Evolutionary conservation across 129 eudicot species (phyloP).

Genomic region (Apium graveolens): DNA sequence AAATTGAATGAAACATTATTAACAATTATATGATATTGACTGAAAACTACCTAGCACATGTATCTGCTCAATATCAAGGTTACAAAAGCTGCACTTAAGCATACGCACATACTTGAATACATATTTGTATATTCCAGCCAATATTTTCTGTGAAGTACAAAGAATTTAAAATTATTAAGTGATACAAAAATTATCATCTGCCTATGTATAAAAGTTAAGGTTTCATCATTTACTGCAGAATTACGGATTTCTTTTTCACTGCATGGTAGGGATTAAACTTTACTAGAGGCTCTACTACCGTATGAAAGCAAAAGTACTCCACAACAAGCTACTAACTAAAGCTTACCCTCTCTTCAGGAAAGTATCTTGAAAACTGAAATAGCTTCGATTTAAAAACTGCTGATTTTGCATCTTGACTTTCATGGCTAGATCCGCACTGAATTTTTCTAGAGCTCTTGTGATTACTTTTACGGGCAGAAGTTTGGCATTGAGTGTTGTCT

Average conservation of each 20-base stretch:
- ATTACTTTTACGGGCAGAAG: conserved; percentile 23
- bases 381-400: conserved; percentile 41
- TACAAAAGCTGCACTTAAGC: background rate
- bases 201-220: background rate
- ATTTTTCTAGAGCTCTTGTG: conserved; percentile 32
- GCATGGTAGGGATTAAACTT: background rate
- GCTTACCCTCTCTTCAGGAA: conserved; percentile 76
- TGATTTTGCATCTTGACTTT: conserved; percentile 23
- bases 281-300: background rate
- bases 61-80: background rate
- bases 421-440: conserved; percentile 24
- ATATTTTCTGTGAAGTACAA: background rate
- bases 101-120: background rate
- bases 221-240: background rate
- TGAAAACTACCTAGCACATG: background rate
- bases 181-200: background rate
- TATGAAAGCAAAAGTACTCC: background rate
- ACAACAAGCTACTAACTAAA: conserved; percentile 2
- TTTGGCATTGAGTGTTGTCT: conserved; percentile 9
- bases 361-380: conserved; percentile 65
- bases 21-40: background rate
- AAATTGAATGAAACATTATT: background rate
- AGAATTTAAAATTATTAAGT: background rate
- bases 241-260: background rate
- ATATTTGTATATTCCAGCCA: background rate